phyloP scores from a whole-genome alignment of 306 rosid genomes.

The Spatholobus suberectus region DNA sequence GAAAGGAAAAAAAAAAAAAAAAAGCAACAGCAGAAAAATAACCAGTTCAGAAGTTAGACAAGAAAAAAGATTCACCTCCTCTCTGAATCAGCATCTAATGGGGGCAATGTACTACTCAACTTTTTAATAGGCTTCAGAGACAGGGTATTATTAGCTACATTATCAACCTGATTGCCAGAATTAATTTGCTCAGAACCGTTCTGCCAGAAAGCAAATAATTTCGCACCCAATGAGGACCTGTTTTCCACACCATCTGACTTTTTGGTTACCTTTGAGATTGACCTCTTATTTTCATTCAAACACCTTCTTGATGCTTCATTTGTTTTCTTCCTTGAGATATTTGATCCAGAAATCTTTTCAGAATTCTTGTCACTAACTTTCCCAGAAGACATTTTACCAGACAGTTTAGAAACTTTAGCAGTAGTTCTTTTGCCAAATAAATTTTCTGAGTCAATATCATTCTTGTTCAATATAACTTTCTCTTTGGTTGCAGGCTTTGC shows the following conservation, averaged over 20 bases:
- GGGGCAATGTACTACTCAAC: slow-evolving; percentile 40
- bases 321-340: slow-evolving; percentile 53
- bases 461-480: slow-evolving; percentile 48
- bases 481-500: slow-evolving; percentile 50
- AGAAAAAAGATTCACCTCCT: slow-evolving; percentile 60
- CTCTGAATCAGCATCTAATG: slow-evolving; percentile 72
- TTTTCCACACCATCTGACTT: slow-evolving; percentile 44
- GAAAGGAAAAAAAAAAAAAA: not conserved
- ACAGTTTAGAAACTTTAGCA: slow-evolving; percentile 43
- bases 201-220: slow-evolving; percentile 38
- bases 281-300: slow-evolving; percentile 45
- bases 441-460: slow-evolving; percentile 38
- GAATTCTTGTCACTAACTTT: slow-evolving; percentile 43
- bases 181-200: slow-evolving; percentile 49
- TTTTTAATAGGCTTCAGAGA: slow-evolving; percentile 44
- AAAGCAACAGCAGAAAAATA: slow-evolving; percentile 9
- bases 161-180: slow-evolving; percentile 49
- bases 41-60: slow-evolving; percentile 23
- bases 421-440: slow-evolving; percentile 41
- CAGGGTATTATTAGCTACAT: slow-evolving; percentile 42
- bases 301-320: slow-evolving; percentile 40
- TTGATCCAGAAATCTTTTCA: slow-evolving; percentile 52
- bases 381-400: slow-evolving; percentile 46
- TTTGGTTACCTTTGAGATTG: slow-evolving; percentile 46
- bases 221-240: slow-evolving; percentile 52